Base-by-base conservation (phyloP, 1,139 yeast species). In the Taphrina populina region DNA sequence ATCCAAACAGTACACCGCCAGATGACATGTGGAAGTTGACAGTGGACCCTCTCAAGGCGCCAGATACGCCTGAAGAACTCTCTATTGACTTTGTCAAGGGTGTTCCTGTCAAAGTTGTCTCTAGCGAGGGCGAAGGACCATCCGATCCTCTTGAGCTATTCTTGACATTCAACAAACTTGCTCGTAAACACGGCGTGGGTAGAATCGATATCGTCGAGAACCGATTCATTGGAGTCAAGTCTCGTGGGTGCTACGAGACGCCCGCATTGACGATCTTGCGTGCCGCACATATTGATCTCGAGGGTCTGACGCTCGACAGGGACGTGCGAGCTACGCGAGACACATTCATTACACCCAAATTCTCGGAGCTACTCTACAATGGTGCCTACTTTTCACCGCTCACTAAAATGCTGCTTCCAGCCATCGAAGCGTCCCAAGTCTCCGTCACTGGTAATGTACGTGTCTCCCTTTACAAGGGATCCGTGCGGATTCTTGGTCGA, bases 11-110 rank as follows among this genome's bases (percentile, higher is more conserved):
- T 66, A 92, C 98, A 55, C 98, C 98, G 63, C 98, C 98, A 74
- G 90, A 88, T 77, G 98, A 92, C 73, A 92, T 92, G 98, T 92
- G 98, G 98, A 92, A 92, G 76, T 81, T 92, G 71, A 92, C 96
- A 54, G 88, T 86, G 60, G 98, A 90, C 73, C 97, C 98, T 67
- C 71, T 77, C 56, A 96, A 92, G 69, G 97, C 98, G 57, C 98
- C 98, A 67, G 82, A 87, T 61, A 76, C 76, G 56, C 97, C 97
- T 66, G 97, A 92, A 77, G 84, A 83, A 69, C 82, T 92, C 72
- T 75, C 86, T 27, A 82, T 92, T 62, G 83, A 79, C 61, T 92
- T 88, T 70, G 82, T 80, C 67, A 78, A 86, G 75, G 98, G 98
- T 73, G 73, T 85, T 63, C 98, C 98, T 58, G 79, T 77, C 62